Base-by-base conservation (phyloP, 2,329 filamentous ascomycete species). In the Arthroderma sp. region DNA sequence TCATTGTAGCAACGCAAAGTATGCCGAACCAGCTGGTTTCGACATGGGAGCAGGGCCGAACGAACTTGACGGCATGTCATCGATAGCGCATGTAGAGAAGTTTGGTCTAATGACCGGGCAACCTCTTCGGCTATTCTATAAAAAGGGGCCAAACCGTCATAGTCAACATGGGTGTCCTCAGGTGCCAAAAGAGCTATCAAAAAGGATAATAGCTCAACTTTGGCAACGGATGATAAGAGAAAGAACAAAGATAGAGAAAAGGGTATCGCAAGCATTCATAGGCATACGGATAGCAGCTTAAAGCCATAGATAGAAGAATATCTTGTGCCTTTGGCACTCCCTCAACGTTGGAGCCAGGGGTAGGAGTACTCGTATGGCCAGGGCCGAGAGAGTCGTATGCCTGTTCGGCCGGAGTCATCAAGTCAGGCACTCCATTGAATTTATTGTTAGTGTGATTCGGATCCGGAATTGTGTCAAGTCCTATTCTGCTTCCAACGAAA, bases 1-100 rank as follows among this genome's bases (percentile, higher is more conserved):
- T 94, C 86, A 60, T 87, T 85, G 49, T 71, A 72, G 68, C 89
- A 95, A 50, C 79, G 85, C 42, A 95, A 71, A 1, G 86, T 89
- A 49, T 81, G 79, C 33, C 70, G 71, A 42, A 91, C 71, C 11
- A 95, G 74, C 52, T 83, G 77, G 41, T 70, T 72, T 56, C 85
- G 81, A 63, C 85, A 88, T 55, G 87, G 84, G 37, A 93, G 69
- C 27, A 96, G 74, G 52, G 81, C 84, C 46, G 74, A 73, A 53
- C 84, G 84, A 50, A 94, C 77, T 57, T 84, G 80, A 42, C 82
- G 83, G 61, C 86, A 94, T 45, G 85, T 87, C 44, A 77, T 77
- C 42, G 88, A 84, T 15, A 96, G 77, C 51, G 81, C 80, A 62
- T 94, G 81, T 55, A 95, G 76, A 9, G 85, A 82, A 62, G 89